Base-by-base conservation (phyloP, 2,329 filamentous ascomycete genomes). In the Ramichloridium luteum region DNA sequence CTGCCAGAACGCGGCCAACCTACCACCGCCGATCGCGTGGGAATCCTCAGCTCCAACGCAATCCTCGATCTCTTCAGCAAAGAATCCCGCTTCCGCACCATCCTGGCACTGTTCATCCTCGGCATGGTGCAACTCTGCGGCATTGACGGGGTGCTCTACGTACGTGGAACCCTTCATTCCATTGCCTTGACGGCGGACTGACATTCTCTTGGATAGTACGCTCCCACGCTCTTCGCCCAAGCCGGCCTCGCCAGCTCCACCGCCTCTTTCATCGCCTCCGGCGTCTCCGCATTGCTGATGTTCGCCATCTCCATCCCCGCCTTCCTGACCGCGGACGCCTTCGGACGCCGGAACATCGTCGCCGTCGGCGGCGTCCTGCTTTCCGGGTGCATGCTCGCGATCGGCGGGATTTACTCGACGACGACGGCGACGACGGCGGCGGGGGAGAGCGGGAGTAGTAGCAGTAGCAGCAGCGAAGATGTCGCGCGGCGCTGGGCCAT, bases 231-330 rank as follows among this genome's bases (percentile, higher is more conserved):
- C 0, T 78, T 78, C 41, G 53, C 62, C 13, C 68, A 73, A 31
- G 71, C 74, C 2, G 74, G 74, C 0, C 57, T 77, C 8, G 58
- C 60, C 5, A 68, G 67, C 0, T 55, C 60, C 3, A 65, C 62
- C 14, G 62, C 70, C 2, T 67, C 67, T 0, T 73, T 77, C 43
- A 58, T 77, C 2, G 74, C 73, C 1, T 76, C 72, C 0, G 72
- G 72, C 0, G 58, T 77, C 6, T 74, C 72, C 0, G 70, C 65
- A 0, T 60, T 77, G 1, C 51, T 74, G 2, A 75, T 76, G 49
- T 59, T 76, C 13, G 56, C 60, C n/a, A 57, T 67, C 28, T 71
- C 71, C 0, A 61, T 77, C 16, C 70, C 71, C 0, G 71, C 65
- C 1, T 59, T 70, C 37, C 52, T 74, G 13, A 60, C 68, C 10